Percentiles rank a stretch among this genome's conserved stretches.
Evolutionary conservation across 2,329 filamentous ascomycete genomes (phyloP).

Genomic region (Fusarium torulosum): DNA sequence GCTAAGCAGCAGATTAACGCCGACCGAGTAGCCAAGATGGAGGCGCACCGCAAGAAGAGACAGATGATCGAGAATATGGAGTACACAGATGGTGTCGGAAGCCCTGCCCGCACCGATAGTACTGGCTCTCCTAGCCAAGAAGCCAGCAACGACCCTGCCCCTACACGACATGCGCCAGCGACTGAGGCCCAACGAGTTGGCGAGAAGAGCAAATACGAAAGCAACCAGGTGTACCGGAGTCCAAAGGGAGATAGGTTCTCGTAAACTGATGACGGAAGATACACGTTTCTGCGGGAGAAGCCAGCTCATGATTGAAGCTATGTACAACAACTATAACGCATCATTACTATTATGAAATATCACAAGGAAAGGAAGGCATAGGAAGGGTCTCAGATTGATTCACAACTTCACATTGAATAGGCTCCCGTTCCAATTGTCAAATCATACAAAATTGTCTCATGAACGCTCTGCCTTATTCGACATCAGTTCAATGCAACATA

Average conservation of each 20-base stretch:
- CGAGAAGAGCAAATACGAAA: constrained; percentile 94
- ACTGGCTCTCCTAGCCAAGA: constrained; percentile 77
- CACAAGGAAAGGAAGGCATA: constrained; percentile 1
- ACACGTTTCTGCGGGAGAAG: not conserved
- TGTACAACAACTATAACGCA: constrained; percentile 42
- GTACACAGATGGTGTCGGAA: constrained; percentile 58
- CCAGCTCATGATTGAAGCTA: constrained; percentile 33
- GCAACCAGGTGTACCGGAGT: constrained; percentile 78
- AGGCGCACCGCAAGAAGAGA: constrained; percentile 75
- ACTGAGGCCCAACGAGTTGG: constrained; percentile 74
- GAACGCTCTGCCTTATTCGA: constrained; percentile 22
- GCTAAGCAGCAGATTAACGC: constrained; percentile 95
- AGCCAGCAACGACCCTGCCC: constrained; percentile 82
- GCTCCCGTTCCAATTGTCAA: not conserved
- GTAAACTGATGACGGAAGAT: constrained; percentile 45
- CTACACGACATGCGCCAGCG: constrained; percentile 82
- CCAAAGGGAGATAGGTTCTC: constrained; percentile 90
- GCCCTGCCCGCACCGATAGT: constrained; percentile 69
- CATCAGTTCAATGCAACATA: constrained; percentile 35
- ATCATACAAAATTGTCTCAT: constrained; percentile 11
- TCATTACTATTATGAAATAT: constrained; percentile 32
- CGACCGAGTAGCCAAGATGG: constrained; percentile 79
- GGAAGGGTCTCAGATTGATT: constrained; percentile 4
- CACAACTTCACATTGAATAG: not conserved
- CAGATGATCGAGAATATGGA: constrained; percentile 69